Evolutionary conservation across 2,329 filamentous ascomycete species (phyloP).

Genomic region (Neonectria sp.): DNA sequence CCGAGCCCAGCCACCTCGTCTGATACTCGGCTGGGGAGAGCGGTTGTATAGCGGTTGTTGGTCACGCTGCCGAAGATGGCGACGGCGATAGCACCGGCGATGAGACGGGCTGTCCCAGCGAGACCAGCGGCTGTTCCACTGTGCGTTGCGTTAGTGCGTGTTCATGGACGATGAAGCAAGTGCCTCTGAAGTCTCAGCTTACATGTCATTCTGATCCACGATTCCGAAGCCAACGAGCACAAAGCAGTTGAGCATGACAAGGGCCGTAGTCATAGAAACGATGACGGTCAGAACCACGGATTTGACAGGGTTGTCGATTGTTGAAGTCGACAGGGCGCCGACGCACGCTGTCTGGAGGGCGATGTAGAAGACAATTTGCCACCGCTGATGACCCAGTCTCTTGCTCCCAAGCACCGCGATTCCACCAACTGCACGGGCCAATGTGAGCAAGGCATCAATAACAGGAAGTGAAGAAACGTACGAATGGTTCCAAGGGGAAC

Average conservation of each 20-base stretch:
- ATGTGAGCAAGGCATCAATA: too few relatives aligned
- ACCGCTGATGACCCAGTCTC: conserved; percentile 26
- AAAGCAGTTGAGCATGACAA: conserved; percentile 30
- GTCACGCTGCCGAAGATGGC: conserved; percentile 30
- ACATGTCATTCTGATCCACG: conserved; percentile 31
- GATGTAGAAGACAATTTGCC: conserved; percentile 28
- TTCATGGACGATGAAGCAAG: not conserved
- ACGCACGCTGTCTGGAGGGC: conserved; percentile 25
- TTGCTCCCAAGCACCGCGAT: conserved; percentile 20
- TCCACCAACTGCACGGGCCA: conserved; percentile 10
- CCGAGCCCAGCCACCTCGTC: conserved; percentile 7
- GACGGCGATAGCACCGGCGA: conserved; percentile 23
- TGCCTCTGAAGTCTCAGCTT: not conserved
- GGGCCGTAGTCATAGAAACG: conserved; percentile 30
- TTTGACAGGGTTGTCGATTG: conserved; percentile 28
- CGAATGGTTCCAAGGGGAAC: conserved; percentile 27
- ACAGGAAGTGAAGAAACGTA: not conserved
- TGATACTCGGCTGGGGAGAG: conserved; percentile 6
- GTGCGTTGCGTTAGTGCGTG: not conserved
- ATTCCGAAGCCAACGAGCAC: conserved; percentile 32
- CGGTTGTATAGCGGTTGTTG: conserved; percentile 23
- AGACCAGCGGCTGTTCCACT: conserved; percentile 26
- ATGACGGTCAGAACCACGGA: conserved; percentile 22
- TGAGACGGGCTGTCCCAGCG: conserved; percentile 24
- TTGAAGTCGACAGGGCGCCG: conserved; percentile 17